Evolutionary conservation across 1,284 basidiomycete species (phyloP), one percentile per base, ranked within the genome.

Genomic region (Malassezia obtusa): DNA sequence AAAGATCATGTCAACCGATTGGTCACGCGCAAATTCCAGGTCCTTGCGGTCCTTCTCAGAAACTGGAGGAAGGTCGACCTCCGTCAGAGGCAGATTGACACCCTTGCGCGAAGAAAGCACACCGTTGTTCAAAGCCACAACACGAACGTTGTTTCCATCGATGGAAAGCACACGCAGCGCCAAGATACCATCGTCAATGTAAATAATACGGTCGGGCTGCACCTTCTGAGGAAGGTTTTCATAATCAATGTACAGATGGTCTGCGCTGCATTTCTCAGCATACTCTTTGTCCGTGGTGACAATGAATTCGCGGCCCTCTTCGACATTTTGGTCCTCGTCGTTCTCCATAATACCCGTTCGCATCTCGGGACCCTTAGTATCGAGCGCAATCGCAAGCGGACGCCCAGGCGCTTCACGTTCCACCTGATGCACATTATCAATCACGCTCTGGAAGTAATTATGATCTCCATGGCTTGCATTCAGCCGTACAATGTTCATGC

Each of bases 301-400:
- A 67, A 80, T 84, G 78, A 99, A 94, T 76, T 95, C 90, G 76
- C 98, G 91, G 21, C 91, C 92, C 64, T 88, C 88, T 61, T 80
- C 66, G 76, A 99, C 85, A 65, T 85, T 81, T 71, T 87, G 87
- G 73, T 99, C 94, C 64, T 80, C 78, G 73, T 83, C 82, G 75
- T 89, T 82, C 75, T 80, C 83, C 81, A 94, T 98, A 73, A 91
- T 73, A 65, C 94, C 94, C 41, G 94, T 98, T 67, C 94, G 85
- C 79, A 99, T 99, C 79, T 98, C 94, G 35, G 94, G 94, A 49
- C 94, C 94, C 87, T 98, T 98, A 63, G 94, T 98, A 78, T 99
- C 94, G 50, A 99, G 80, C 67, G 94, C 94, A 71, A 99, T 96
- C 50, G 94, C 94, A 45, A 99, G 82, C 22, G 94, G 91, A 51